Evolutionary conservation across 2,329 filamentous ascomycete species (phyloP).

Genomic region (Lomentospora prolificans): DNA sequence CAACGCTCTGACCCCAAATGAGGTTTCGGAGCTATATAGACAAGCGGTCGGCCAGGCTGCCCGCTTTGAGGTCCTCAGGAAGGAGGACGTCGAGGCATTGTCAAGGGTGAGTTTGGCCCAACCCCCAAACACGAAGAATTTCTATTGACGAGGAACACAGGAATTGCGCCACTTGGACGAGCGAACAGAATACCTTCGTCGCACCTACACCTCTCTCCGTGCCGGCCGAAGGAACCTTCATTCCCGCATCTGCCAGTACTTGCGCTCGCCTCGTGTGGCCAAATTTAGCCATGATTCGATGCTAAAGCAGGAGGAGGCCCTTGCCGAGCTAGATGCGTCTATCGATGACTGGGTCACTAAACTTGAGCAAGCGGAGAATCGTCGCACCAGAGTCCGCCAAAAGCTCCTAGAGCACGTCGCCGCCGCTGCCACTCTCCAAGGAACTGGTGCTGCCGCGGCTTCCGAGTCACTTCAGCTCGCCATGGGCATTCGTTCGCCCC

Average conservation of each 20-base stretch:
- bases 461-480: constrained; percentile 32
- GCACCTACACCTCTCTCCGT: constrained; percentile 64
- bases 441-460: constrained; percentile 18
- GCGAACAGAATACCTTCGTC: constrained; percentile 67
- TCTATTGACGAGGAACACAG: too few species aligned
- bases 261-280: constrained; percentile 59
- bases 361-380: constrained; percentile 71
- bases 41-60: constrained; percentile 54
- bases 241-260: constrained; percentile 65
- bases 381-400: constrained; percentile 63
- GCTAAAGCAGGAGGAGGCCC: constrained; percentile 69
- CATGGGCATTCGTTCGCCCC: constrained; percentile 27
- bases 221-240: constrained; percentile 70
- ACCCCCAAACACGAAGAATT: too few species aligned
- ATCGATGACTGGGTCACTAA: constrained; percentile 76
- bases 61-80: constrained; percentile 54
- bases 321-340: constrained; percentile 64
- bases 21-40: constrained; percentile 42
- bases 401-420: constrained; percentile 76
- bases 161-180: constrained; percentile 70
- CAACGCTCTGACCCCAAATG: constrained; percentile 34
- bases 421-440: constrained; percentile 50
- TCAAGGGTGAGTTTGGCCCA: constrained; percentile 47
- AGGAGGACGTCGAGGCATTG: constrained; percentile 53
- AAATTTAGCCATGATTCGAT: constrained; percentile 67